Evolutionary conservation across 23 red algal genomes (phyloP).

Genomic region (Rhodosorus marinus): DNA sequence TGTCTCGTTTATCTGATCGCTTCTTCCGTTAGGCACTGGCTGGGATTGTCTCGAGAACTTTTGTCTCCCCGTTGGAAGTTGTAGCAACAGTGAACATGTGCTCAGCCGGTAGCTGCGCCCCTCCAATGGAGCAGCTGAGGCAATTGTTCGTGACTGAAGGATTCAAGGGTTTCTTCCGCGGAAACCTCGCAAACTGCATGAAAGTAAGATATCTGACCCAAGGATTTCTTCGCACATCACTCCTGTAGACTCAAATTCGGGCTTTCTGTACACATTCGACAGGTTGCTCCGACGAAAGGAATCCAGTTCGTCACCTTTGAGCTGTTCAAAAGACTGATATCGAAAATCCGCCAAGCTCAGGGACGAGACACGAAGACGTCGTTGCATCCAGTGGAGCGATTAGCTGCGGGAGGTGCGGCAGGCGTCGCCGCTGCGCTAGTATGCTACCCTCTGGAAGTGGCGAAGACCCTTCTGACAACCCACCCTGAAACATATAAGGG

Average conservation of each 20-base stretch:
- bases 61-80: slow-evolving; percentile 78
- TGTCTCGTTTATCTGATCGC: no score
- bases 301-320: slow-evolving; percentile 91
- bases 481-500: slow-evolving; percentile 52
- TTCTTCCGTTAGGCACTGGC: no score
- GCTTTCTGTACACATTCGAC: no score
- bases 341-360: background rate
- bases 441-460: slow-evolving; percentile 76
- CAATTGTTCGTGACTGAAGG: slow-evolving; percentile 47
- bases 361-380: slow-evolving; percentile 5
- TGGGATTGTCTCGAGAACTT: slow-evolving; percentile 66
- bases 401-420: slow-evolving; percentile 60
- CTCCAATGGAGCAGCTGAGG: slow-evolving; percentile 34
- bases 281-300: slow-evolving; percentile 70
- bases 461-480: slow-evolving; percentile 79
- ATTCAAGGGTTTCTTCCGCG: slow-evolving; percentile 76
- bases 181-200: slow-evolving; percentile 75
- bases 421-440: slow-evolving; percentile 57
- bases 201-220: no score
- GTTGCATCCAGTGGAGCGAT: slow-evolving; percentile 33
- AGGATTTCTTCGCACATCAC: no score
- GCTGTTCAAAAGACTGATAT: slow-evolving; percentile 40
- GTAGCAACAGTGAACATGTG: slow-evolving; percentile 83
- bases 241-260: no score
- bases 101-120: background rate